Conservation (phyloP, 257 asterid species). For the Ilex asprella region DNA sequence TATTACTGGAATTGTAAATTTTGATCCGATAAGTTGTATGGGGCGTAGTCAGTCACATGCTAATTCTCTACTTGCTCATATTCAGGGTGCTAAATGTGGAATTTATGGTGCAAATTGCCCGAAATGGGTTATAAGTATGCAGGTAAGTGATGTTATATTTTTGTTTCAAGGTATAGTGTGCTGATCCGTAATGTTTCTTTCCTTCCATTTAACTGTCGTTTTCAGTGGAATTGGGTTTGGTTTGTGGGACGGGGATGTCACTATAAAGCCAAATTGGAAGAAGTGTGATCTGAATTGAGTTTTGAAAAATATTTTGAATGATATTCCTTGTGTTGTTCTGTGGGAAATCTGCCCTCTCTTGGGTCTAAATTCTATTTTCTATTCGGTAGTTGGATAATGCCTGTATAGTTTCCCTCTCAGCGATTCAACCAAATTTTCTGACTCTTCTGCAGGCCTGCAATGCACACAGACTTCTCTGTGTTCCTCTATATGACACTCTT, state of each 20-base stretch:
- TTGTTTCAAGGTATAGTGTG: background rate
- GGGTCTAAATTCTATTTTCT: background rate
- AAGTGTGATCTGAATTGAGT: background rate
- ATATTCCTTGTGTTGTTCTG: background rate
- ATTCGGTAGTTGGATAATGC: no score
- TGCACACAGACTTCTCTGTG: constrained; percentile 67
- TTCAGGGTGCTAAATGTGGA: constrained; percentile 73
- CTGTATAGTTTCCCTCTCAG: no score
- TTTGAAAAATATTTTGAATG: background rate
- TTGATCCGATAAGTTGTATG: background rate
- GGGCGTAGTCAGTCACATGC: background rate
- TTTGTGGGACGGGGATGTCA: background rate
- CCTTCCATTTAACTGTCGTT: background rate
- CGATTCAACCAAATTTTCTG: background rate
- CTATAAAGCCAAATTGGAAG: background rate
- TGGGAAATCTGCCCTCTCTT: background rate
- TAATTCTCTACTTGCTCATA: constrained; percentile 1
- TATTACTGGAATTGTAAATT: background rate
- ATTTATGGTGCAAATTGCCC: constrained; percentile 77
- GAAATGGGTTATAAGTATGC: constrained; percentile 76
- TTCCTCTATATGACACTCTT: constrained; percentile 75
- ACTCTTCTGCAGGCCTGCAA: constrained; percentile 63
- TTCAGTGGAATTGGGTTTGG: background rate
- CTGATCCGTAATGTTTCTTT: background rate
- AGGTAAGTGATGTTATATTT: constrained; percentile 28